These are phyloP conservation scores for Wickerhamiella dianesei DNA, from an alignment of 805 yeast species.

Conservation along the genomic window DNA sequence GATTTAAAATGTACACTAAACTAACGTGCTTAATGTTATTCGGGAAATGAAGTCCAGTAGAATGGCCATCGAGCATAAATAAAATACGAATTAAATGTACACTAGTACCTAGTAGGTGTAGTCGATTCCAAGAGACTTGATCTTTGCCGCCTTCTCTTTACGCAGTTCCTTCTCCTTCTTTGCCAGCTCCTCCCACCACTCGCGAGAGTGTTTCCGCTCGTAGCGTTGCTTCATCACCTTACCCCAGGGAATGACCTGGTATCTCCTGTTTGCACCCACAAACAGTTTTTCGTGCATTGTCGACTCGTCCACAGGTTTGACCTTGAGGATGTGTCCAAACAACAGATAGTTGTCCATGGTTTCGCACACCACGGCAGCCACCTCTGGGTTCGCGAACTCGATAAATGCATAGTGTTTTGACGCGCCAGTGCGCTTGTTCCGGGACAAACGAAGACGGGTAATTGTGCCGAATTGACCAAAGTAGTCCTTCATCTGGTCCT, in stretches of 20 bases:
- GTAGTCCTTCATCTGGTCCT: slow-evolving; percentile 53
- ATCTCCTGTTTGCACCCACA: slow-evolving; percentile 41
- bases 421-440: slow-evolving; percentile 81
- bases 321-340: slow-evolving; percentile 76
- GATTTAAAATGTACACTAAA: too few species aligned
- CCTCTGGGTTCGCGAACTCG: slow-evolving; percentile 61
- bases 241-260: slow-evolving; percentile 46
- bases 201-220: slow-evolving; percentile 44
- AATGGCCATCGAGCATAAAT: not conserved
- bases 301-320: slow-evolving; percentile 36
- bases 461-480: slow-evolving; percentile 86
- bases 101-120: slow-evolving; percentile 19
- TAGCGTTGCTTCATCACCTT: slow-evolving; percentile 39
- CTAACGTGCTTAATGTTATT: too few species aligned
- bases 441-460: slow-evolving; percentile 60
- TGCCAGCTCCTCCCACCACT: slow-evolving; percentile 42
- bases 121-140: slow-evolving; percentile 47
- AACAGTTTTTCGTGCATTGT: slow-evolving; percentile 38
- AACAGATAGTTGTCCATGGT: slow-evolving; percentile 90
- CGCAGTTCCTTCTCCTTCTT: slow-evolving; percentile 33
- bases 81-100: slow-evolving; percentile 1
- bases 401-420: slow-evolving; percentile 86
- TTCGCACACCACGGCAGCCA: slow-evolving; percentile 81
- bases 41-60: not conserved
- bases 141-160: slow-evolving; percentile 34